Base-by-base conservation (phyloP, 768 basidiomycete species). In the Phaeotremella skinneri region DNA sequence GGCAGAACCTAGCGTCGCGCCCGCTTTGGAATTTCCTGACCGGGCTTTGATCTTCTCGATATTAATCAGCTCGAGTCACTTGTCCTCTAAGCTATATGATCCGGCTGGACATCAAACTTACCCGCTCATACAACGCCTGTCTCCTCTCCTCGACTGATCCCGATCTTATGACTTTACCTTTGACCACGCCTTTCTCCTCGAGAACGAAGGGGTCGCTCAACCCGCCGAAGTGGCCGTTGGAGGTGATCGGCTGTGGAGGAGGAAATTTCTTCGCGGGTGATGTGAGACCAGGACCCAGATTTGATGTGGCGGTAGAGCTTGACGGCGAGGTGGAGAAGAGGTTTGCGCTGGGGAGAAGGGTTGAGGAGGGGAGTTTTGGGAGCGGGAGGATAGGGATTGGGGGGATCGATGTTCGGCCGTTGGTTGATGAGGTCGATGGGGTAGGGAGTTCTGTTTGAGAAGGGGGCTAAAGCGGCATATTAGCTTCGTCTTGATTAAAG, bases 91-190 rank as follows among this genome's bases (percentile, higher is more conserved):
- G 37, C 37, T 13, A 13, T n/a, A 7, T n/a, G n/a, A n/a, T 53
- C 23, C 4, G 27, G 9, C 4, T 1, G 13, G 49, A 30, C n/a
- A 25, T 14, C 14, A 17, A 52, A 56, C 73, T 61, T 50, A 75
- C 73, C 37, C 76, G 56, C 13, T 77, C 76, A 50, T 65, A 66
- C 72, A 75, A 64, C 6, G 76, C 76, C 43, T 70, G 64, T 20
- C 69, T 47, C 9, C 76, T 45, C 29, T 68, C 70, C 39, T 74
- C 74, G 4, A 74, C 68, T 16, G 72, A 67, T 16, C 69, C 69
- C 4, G 64, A 42, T 14, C 69, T 56, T 0, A 60, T 54, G 7
- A 68, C 50, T 39, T 69, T 69, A 16, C 43, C 62, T 48, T 70
- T 68, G 13, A 37, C 43, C 4, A 54, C 53, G 34, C 34, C 17